Percentiles rank a stretch among this genome's conserved stretches.
Evolutionary conservation across 768 basidiomycete genomes (phyloP).

Genomic region (Lactarius sp.): DNA sequence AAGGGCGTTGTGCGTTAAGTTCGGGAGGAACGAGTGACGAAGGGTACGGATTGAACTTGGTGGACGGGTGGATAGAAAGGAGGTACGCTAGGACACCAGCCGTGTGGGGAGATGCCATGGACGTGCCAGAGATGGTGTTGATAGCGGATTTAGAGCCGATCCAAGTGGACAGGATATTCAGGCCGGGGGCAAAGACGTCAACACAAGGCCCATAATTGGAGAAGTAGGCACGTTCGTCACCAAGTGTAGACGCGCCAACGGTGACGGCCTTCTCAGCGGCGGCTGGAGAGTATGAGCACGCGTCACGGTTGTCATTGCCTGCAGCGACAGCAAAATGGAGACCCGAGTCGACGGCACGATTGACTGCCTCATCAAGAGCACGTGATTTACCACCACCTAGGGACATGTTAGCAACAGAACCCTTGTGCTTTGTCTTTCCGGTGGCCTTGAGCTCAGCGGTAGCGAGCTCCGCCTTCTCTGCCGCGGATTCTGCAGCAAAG

Average conservation of each 20-base stretch:
- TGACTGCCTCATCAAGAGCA: constrained; percentile 79
- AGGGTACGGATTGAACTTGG: constrained; percentile 49
- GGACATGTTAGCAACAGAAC: constrained; percentile 96
- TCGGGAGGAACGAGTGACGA: constrained; percentile 34
- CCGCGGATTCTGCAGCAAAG: constrained; percentile 61
- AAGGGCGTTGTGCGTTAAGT: constrained; percentile 34
- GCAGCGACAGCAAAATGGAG: constrained; percentile 98
- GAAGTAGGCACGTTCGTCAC: constrained; percentile 82
- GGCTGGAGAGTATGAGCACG: constrained; percentile 92
- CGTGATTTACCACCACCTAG: constrained; percentile 92
- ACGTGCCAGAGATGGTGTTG: constrained; percentile 80
- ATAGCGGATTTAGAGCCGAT: constrained; percentile 51
- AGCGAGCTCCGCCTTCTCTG: constrained; percentile 54
- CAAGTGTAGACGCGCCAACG: constrained; percentile 85
- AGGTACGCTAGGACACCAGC: constrained; percentile 87
- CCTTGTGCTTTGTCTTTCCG: constrained; percentile 82
- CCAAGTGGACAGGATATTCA: constrained; percentile 88
- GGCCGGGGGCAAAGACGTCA: constrained; percentile 85
- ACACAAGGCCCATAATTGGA: constrained; percentile 91
- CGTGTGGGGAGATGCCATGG: constrained; percentile 90
- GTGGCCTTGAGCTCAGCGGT: constrained; percentile 62
- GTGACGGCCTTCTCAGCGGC: constrained; percentile 86
- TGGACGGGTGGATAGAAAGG: constrained; percentile 74
- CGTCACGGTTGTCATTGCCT: constrained; percentile 82
- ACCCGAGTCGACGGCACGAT: constrained; percentile 76